Conservation (phyloP, 1,284 basidiomycete genomes). For the Coniferiporia sulphurascens region DNA sequence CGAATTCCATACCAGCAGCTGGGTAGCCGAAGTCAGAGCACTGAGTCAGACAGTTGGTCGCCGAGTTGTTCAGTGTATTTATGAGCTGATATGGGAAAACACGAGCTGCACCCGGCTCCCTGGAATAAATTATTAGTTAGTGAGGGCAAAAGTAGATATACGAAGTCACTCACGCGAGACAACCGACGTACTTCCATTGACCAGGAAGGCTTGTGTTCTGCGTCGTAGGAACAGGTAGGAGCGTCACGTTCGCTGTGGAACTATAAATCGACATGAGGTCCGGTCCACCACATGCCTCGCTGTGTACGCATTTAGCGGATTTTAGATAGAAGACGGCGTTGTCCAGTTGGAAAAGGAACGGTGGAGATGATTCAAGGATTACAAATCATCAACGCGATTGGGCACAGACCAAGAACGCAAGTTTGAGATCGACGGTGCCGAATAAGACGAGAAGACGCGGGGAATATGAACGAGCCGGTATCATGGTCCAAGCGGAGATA, state of each 20-base stretch:
- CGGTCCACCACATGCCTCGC: slow-evolving; percentile 65
- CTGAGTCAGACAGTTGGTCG: slow-evolving; percentile 54
- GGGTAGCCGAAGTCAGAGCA: slow-evolving; percentile 64
- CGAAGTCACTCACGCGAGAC: slow-evolving; percentile 47
- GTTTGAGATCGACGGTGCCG: neutral
- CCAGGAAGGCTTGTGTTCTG: slow-evolving; percentile 55
- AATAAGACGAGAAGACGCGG: neutral
- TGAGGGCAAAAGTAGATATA: neutral
- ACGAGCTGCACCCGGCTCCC: slow-evolving; percentile 34
- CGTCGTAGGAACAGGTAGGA: slow-evolving; percentile 52
- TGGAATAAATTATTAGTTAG: slow-evolving; percentile 14
- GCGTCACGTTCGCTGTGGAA: slow-evolving; percentile 43
- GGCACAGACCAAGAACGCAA: neutral
- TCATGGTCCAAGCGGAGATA: too few relatives aligned
- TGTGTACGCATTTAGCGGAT: slow-evolving; percentile 23
- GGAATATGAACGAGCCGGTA: neutral
- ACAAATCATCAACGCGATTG: neutral
- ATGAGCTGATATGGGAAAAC: slow-evolving; percentile 59
- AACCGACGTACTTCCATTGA: slow-evolving; percentile 60
- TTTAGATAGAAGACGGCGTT: too few relatives aligned
- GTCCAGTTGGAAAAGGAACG: too few relatives aligned
- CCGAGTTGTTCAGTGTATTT: slow-evolving; percentile 55
- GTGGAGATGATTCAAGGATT: too few relatives aligned
- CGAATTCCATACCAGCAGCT: slow-evolving; percentile 57
- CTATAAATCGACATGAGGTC: slow-evolving; percentile 69